Evolutionary conservation across 116 monocot genomes (phyloP).

Genomic region (Cymodocea nodosa): DNA sequence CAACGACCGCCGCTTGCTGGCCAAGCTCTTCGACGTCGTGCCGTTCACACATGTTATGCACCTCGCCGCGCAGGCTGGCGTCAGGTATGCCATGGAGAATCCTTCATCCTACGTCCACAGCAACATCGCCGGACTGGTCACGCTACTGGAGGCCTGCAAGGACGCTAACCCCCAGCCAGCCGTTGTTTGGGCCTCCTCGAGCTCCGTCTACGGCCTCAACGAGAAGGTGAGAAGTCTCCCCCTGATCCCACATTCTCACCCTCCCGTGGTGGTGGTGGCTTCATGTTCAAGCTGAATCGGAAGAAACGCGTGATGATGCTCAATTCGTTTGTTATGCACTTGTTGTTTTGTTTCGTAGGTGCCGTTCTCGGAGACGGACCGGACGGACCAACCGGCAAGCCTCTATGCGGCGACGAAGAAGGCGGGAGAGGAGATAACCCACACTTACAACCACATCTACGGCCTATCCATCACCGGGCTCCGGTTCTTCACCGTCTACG

Average conservation of each 20-base stretch:
- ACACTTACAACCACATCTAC: constrained; percentile 59
- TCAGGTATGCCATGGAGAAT: constrained; percentile 61
- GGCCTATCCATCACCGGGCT: constrained; percentile 55
- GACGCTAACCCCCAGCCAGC: constrained; percentile 41
- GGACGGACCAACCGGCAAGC: constrained; percentile 43
- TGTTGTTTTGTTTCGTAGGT: constrained; percentile 2
- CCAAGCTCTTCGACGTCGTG: constrained; percentile 43
- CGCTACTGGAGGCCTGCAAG: constrained; percentile 55
- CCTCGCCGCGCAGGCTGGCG: constrained; percentile 69
- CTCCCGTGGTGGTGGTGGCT: too few relatives aligned
- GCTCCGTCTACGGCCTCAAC: constrained; percentile 55
- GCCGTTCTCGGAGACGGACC: constrained; percentile 44
- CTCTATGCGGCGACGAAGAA: constrained; percentile 65
- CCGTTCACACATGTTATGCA: constrained; percentile 58
- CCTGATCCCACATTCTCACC: too few relatives aligned
- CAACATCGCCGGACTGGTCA: constrained; percentile 55
- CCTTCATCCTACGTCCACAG: constrained; percentile 49
- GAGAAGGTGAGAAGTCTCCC: constrained; percentile 4
- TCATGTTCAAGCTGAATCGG: too few relatives aligned
- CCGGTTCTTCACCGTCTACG: constrained; percentile 67
- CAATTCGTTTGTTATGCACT: too few relatives aligned
- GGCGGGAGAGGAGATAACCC: constrained; percentile 53
- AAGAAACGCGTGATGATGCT: too few relatives aligned
- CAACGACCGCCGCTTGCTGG: constrained; percentile 30
- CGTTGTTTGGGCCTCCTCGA: constrained; percentile 49